Evolutionary conservation across 768 basidiomycete species (phyloP), one percentile per base, ranked within the genome.

Genomic region (Boletus pseudopeckii): DNA sequence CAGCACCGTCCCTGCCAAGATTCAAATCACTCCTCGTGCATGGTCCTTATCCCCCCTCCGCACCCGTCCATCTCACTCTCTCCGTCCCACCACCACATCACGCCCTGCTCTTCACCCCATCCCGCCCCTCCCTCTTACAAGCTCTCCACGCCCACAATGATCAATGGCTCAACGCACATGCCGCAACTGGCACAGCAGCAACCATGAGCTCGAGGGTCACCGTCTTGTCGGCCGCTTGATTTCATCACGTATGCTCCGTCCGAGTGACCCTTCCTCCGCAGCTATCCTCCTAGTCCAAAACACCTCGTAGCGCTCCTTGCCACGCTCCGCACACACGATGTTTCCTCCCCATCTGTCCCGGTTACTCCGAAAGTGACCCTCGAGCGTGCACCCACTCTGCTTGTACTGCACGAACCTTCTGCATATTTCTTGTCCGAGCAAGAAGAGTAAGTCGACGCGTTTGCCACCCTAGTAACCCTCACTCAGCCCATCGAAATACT

Each of bases 41-140:
- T 24, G 90, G 90, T 1, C 54, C 72, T 0, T 86, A 83, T 63
- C 83, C 81, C 47, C 69, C 85, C 18, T 85, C 90, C 4, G 84
- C 87, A 6, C 87, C 87, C 4, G 72, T 92, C 45, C 83, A 88
- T 57, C 73, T 90, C 34, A 77, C 80, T 37, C 67, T 88, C 28
- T 86, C 87, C 0, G 50, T 62, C 9, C 66, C 75, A 20, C 63
- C 71, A 11, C 60, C 57, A 32, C 64, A 69, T 17, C 66, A 69
- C 42, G 69, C 75, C 0, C 50, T 90, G 18, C 63, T 88, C 47
- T 60, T 89, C 28, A 73, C 82, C 18, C 79, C 85, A 1, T 82
- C 80, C 9, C 80, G 79, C 43, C 54, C 71, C n/a, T 57, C 62
- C 14, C 70, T 86, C 52, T 62, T 71, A 11, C 51, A 68, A 0